A percentile compares a stretch with the other conserved stretches of the same genome.
Evolutionary conservation across 129 eudicot genomes (phyloP).

Genomic region (Logfia minima): DNA sequence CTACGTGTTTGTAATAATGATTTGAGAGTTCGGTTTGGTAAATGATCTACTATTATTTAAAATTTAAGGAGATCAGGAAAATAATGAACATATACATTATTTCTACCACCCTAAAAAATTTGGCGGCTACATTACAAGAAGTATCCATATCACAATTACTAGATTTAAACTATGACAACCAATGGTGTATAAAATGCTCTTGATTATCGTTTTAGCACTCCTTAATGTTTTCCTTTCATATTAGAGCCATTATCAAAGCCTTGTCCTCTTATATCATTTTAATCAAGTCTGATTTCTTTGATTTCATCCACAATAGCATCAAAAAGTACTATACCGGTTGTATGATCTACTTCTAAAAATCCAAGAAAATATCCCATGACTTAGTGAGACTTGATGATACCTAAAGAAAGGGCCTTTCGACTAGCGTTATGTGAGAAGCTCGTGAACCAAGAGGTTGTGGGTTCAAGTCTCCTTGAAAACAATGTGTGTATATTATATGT

Average conservation of each 20-base stretch:
- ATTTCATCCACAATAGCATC: neutral
- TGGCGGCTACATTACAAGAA: constrained; percentile 11
- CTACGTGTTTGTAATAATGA: constrained; percentile 22
- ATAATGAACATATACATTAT: constrained; percentile 29
- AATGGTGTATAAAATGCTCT: constrained; percentile 35
- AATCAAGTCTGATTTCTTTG: constrained; percentile 12
- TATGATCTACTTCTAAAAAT: constrained; percentile 26
- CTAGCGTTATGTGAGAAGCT: too few relatives aligned
- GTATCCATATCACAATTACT: constrained; percentile 31
- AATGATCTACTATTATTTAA: constrained; percentile 15
- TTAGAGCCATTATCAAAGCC: neutral
- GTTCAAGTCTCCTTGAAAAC: too few relatives aligned
- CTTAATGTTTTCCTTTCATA: neutral
- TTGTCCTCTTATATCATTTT: constrained; percentile 14
- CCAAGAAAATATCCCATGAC: constrained; percentile 1
- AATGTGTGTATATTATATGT: too few relatives aligned
- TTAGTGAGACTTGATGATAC: too few relatives aligned
- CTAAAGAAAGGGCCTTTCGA: too few relatives aligned
- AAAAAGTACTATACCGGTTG: constrained; percentile 24
- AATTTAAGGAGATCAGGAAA: constrained; percentile 29
- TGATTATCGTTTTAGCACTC: neutral
- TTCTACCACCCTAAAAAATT: constrained; percentile 21
- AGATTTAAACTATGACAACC: constrained; percentile 37
- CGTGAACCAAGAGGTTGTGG: too few relatives aligned
- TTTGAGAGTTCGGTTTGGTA: constrained; percentile 14